Conservation (phyloP, 257 asterid species). For the Ophiorrhiza pumila region DNA sequence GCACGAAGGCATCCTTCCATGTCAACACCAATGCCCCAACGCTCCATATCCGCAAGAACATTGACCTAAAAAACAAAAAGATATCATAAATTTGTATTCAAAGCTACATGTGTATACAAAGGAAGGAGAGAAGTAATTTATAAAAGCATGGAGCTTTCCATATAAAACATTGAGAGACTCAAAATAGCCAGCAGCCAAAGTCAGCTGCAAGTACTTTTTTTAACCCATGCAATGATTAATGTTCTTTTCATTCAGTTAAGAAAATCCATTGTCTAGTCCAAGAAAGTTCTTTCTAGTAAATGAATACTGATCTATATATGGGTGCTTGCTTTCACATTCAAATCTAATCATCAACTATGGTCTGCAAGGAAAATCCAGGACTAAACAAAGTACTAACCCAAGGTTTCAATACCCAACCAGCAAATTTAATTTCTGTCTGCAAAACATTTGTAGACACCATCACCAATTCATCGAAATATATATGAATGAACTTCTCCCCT, state of each 20-base stretch:
- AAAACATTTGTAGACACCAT: not conserved
- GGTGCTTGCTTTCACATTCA: not conserved
- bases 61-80: slow-evolving; percentile 46
- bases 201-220: not conserved
- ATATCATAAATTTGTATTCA: not conserved
- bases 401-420: not conserved
- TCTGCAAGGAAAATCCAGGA: not conserved
- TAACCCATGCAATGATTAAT: not conserved
- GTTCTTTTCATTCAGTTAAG: not conserved
- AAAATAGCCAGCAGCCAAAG: not conserved
- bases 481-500: not conserved
- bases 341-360: not conserved
- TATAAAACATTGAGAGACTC: not conserved
- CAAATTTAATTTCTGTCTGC: not conserved
- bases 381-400: not conserved
- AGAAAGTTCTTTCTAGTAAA: not conserved
- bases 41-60: slow-evolving; percentile 95
- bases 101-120: not conserved
- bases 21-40: slow-evolving; percentile 92
- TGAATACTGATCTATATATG: not conserved
- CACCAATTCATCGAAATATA: not conserved
- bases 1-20: slow-evolving; percentile 93
- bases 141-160: not conserved
- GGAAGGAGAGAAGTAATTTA: not conserved
- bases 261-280: not conserved